Conservation (phyloP, 345 rosid species). For the Brassica napus region DNA sequence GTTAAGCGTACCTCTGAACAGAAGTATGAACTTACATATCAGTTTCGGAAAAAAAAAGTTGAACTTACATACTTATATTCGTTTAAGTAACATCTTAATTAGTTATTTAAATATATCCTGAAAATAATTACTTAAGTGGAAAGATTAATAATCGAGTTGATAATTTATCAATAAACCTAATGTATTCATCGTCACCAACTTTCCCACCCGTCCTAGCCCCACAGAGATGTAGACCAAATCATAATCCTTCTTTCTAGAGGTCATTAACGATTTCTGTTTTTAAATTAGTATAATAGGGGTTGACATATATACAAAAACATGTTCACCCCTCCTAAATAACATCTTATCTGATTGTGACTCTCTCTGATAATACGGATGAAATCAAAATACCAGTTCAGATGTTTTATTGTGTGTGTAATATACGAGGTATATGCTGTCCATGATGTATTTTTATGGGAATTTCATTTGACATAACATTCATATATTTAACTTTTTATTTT, state of each 20-base stretch:
- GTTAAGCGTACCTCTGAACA: background rate
- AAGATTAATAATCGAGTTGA: slow-evolving; percentile 20
- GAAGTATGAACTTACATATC: slow-evolving; percentile 6
- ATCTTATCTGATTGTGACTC: slow-evolving; percentile 10
- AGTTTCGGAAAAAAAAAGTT: background rate
- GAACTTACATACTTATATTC: background rate
- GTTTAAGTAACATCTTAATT: background rate
- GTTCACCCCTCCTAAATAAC: slow-evolving; percentile 3
- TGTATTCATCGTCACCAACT: slow-evolving; percentile 43
- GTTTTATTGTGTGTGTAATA: background rate
- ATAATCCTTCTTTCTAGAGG: slow-evolving; percentile 27
- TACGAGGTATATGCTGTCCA: background rate
- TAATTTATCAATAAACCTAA: slow-evolving; percentile 20
- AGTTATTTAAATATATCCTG: background rate
- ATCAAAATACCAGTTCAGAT: background rate
- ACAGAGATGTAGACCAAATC: slow-evolving; percentile 40
- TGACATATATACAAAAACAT: slow-evolving; percentile 34
- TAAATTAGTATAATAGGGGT: slow-evolving; percentile 30
- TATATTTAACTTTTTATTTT: background rate
- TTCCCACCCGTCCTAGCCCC: slow-evolving; percentile 37
- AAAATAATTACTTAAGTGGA: slow-evolving; percentile 10
- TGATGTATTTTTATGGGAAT: background rate
- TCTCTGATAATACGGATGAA: slow-evolving; percentile 2
- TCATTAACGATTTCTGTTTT: slow-evolving; percentile 25
- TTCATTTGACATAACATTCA: slow-evolving; percentile 5